Conservation (phyloP, 2,329 filamentous ascomycete genomes). For the Coccinonectria pachysandricola region DNA sequence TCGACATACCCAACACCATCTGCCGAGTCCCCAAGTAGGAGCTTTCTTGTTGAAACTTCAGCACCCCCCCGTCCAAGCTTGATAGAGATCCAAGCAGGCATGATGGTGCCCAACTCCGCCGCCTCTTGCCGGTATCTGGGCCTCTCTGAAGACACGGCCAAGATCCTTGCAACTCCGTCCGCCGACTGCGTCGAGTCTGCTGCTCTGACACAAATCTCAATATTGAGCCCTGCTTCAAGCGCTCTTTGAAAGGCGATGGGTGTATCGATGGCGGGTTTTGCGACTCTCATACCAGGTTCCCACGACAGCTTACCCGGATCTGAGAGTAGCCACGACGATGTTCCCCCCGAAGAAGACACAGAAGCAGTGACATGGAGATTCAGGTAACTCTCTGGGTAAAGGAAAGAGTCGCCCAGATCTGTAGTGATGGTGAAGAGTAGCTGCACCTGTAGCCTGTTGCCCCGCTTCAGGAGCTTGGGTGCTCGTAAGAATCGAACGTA, state of each 20-base stretch:
- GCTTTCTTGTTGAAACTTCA: slow-evolving; percentile 19
- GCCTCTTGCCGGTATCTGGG: slow-evolving; percentile 10
- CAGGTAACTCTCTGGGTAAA: slow-evolving; percentile 35
- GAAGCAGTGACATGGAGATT: slow-evolving; percentile 29
- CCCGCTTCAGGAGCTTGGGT: slow-evolving; percentile 25
- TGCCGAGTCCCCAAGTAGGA: slow-evolving; percentile 16
- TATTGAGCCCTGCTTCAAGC: slow-evolving; percentile 13
- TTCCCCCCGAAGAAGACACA: slow-evolving; percentile 9
- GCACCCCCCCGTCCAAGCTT: slow-evolving; percentile 11
- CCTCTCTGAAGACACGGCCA: slow-evolving; percentile 12
- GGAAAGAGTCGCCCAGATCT: slow-evolving; percentile 46
- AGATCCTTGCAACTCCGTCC: slow-evolving; percentile 17
- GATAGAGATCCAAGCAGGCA: slow-evolving; percentile 33
- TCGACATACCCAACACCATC: slow-evolving; percentile 23
- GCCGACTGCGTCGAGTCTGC: slow-evolving; percentile 16
- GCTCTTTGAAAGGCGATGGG: slow-evolving; percentile 18
- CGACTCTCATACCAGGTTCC: slow-evolving; percentile 29
- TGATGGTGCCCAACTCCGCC: slow-evolving; percentile 26
- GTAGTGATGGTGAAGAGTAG: slow-evolving; percentile 46
- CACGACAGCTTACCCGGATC: slow-evolving; percentile 19
- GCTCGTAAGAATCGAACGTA: slow-evolving; percentile 46
- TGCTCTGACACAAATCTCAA: slow-evolving; percentile 21
- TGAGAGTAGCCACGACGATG: slow-evolving; percentile 16
- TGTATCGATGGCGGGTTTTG: slow-evolving; percentile 24
- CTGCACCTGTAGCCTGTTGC: slow-evolving; percentile 23